Conservation (phyloP, 306 rosid genomes). For the Cucumis cinereus region DNA sequence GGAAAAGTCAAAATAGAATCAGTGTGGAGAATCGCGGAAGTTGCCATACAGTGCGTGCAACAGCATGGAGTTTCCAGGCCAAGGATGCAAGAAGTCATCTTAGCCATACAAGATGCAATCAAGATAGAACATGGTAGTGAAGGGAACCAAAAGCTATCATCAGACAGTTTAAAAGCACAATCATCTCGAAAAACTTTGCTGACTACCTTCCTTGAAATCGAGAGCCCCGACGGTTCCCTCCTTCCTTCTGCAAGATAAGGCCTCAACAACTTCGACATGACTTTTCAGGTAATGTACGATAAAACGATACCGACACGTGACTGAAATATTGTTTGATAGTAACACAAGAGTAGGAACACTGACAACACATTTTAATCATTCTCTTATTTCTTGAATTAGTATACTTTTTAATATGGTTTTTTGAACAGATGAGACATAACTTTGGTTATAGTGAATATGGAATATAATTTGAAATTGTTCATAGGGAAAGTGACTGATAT, state of each 20-base stretch:
- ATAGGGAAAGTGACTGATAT: neutral
- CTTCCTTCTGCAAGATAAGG: constrained; percentile 67
- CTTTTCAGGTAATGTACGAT: neutral
- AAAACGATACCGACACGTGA: neutral
- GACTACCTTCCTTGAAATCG: constrained; percentile 82
- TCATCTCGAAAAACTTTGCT: constrained; percentile 80
- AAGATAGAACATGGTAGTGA: constrained; percentile 56
- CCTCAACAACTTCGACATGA: neutral
- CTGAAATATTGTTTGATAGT: neutral
- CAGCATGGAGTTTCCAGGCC: constrained; percentile 77
- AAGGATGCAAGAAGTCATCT: constrained; percentile 87
- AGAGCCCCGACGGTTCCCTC: constrained; percentile 59
- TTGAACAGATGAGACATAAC: neutral
- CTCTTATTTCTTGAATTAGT: neutral
- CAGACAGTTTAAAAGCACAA: constrained; percentile 49
- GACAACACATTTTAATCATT: constrained; percentile 2
- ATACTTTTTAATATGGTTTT: neutral
- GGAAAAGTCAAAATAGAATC: constrained; percentile 70
- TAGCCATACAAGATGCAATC: constrained; percentile 79
- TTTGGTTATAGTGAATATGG: neutral
- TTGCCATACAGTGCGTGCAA: constrained; percentile 77
- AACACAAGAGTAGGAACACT: neutral
- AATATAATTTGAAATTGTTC: neutral
- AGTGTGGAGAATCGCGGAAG: constrained; percentile 80
- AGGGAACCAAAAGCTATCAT: constrained; percentile 29